These are phyloP conservation scores for Talaromyces sp. DNA, from an alignment of 2,329 filamentous ascomycete species.

Conservation along the genomic window DNA sequence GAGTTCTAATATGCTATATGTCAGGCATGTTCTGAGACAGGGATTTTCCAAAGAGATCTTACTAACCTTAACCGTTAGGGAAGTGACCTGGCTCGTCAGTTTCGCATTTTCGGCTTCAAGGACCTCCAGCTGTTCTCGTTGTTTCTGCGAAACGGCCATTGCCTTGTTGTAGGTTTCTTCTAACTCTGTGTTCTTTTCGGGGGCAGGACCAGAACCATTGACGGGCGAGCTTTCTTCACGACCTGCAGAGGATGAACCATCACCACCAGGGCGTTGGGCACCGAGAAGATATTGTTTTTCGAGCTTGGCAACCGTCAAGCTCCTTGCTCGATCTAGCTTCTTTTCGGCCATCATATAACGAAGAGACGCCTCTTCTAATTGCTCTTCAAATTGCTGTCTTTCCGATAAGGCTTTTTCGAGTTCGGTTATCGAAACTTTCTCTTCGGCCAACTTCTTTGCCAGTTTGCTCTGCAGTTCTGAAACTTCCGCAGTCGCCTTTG, in stretches of 20 bases:
- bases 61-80: constrained; percentile 56
- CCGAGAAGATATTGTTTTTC: constrained; percentile 82
- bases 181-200: constrained; percentile 60
- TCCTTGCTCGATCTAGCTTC: constrained; percentile 84
- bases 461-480: constrained; percentile 70
- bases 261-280: constrained; percentile 47
- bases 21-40: constrained; percentile 14
- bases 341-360: constrained; percentile 95
- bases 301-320: constrained; percentile 82
- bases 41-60: neutral
- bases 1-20: constrained; percentile 53
- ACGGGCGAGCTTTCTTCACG: constrained; percentile 51
- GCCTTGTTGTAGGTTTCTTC: constrained; percentile 75
- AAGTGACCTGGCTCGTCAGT: constrained; percentile 73
- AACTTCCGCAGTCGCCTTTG: constrained; percentile 59
- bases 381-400: constrained; percentile 79
- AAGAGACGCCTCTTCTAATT: constrained; percentile 81
- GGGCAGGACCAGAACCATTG: constrained; percentile 52
- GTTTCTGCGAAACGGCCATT: constrained; percentile 69
- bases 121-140: constrained; percentile 81
- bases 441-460: constrained; percentile 67
- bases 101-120: constrained; percentile 71
- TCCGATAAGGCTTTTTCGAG: constrained; percentile 71
- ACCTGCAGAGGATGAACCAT: constrained; percentile 41
- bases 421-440: constrained; percentile 76